These are phyloP conservation scores for Epichloe elymi DNA, from an alignment of 2,329 filamentous ascomycete species.

Conservation along the genomic window DNA sequence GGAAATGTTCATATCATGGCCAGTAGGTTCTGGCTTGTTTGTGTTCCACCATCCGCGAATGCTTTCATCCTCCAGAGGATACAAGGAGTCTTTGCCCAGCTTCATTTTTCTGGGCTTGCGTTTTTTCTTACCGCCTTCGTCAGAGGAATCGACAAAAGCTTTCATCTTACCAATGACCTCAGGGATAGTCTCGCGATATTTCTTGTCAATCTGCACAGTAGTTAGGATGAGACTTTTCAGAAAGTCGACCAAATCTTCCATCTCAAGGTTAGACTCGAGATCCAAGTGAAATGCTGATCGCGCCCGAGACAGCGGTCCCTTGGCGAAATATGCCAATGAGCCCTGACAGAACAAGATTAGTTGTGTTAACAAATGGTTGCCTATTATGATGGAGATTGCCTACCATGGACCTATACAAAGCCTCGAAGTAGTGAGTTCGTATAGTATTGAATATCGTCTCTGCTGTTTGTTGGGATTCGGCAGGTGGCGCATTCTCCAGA, in stretches of 20 bases:
- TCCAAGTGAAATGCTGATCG: slow-evolving; percentile 56
- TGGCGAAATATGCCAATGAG: slow-evolving; percentile 71
- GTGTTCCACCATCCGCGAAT: slow-evolving; percentile 59
- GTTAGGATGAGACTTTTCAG: slow-evolving; percentile 56
- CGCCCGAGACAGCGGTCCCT: slow-evolving; percentile 65
- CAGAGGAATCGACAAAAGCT: slow-evolving; percentile 41
- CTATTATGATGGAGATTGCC: slow-evolving; percentile 26
- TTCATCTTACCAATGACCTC: slow-evolving; percentile 46
- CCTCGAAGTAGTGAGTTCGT: slow-evolving; percentile 44
- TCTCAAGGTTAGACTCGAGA: slow-evolving; percentile 45
- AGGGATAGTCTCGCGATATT: slow-evolving; percentile 60
- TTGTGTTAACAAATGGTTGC: slow-evolving; percentile 21
- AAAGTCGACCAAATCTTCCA: slow-evolving; percentile 52
- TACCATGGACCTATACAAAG: slow-evolving; percentile 51
- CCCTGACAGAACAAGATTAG: slow-evolving; percentile 32
- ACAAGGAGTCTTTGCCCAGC: slow-evolving; percentile 54
- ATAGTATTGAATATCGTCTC: slow-evolving; percentile 45
- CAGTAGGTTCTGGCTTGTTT: slow-evolving; percentile 37
- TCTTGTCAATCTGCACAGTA: slow-evolving; percentile 60
- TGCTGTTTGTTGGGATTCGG: slow-evolving; percentile 26
- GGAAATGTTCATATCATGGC: slow-evolving; percentile 34
- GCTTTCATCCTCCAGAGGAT: slow-evolving; percentile 50
- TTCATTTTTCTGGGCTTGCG: slow-evolving; percentile 51
- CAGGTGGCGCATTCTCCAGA: slow-evolving; percentile 3
- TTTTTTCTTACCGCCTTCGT: slow-evolving; percentile 32